Base-by-base conservation (phyloP, 805 yeast genomes). In the Saccharomycopsis schoenii region DNA sequence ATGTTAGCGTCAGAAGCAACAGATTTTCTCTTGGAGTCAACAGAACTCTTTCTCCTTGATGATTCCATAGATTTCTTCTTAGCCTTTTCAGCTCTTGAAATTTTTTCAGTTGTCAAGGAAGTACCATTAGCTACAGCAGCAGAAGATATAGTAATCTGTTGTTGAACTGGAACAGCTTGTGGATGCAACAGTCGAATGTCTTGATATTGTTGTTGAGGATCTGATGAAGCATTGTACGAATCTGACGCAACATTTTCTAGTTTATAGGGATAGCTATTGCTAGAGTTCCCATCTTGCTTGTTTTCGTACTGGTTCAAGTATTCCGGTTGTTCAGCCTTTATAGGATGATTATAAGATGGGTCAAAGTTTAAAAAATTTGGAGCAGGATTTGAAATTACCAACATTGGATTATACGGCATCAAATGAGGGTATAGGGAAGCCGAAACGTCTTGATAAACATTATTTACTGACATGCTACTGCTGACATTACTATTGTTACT, bases 21-120 rank as follows among this genome's bases (percentile, higher is more conserved):
- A 51, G 51, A 58, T 54, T 52, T 59, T 54, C 54, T 60, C 51
- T 54, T 29, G 25, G 39, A 41, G 14, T 25, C 40, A 58, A 36
- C 55, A 24, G 8, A 24, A 24, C 12, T 17, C 21, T 24, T 47
- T 21, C 17, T 14, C n/a, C 4, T 21, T 8, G 4, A 12, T 4
- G 25, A 24, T 14, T 47, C 52, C 19, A 25, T 2, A 21, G 52
- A 25, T 9, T 47, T 47, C 52, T 21, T 47, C 15, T 47, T 47
- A 9, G 52, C 12, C 10, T 37, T 47, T 47, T 15, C 25, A 47
- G 52, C 34, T 17, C 21, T 47, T 5, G 52, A 11, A 19, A 47
- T 9, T 24, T 47, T 47, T 24, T 25, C 25, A 24, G 10, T 15
- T 4, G 15, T 47, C 21, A 25, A 15, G 36, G 62, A 60, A 55